Evolutionary conservation across 768 basidiomycete species (phyloP).

Genomic region (Mycena leptocephala): DNA sequence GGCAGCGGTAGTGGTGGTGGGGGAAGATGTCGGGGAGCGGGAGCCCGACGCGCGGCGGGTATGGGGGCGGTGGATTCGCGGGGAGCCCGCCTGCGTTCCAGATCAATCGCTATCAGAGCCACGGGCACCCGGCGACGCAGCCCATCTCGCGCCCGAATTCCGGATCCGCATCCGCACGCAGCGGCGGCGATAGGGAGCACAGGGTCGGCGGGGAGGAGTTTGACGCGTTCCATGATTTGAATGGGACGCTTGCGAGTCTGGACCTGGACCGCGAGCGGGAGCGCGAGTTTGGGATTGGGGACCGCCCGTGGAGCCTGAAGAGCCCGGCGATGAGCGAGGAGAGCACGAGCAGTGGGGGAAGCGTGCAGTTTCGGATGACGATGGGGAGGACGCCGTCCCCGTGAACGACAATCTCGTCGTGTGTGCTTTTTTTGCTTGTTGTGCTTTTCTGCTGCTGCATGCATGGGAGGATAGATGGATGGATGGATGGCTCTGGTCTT

Average conservation of each 20-base stretch:
- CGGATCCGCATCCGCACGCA: too few species aligned
- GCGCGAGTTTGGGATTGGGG: slow-evolving; percentile 48
- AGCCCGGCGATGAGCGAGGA: slow-evolving; percentile 23
- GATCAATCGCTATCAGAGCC: slow-evolving; percentile 58
- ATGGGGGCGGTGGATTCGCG: slow-evolving; percentile 64
- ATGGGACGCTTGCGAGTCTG: slow-evolving; percentile 84
- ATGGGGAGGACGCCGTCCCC: slow-evolving; percentile 32
- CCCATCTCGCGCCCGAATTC: slow-evolving; percentile 71
- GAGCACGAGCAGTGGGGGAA: slow-evolving; percentile 33
- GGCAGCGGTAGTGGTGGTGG: slow-evolving; percentile 23
- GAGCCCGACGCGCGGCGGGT: slow-evolving; percentile 63
- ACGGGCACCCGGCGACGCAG: slow-evolving; percentile 51
- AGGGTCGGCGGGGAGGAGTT: too few species aligned
- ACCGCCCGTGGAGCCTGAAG: slow-evolving; percentile 41
- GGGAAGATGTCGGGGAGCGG: slow-evolving; percentile 47
- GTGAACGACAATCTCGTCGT: background rate
- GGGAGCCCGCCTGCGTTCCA: slow-evolving; percentile 59
- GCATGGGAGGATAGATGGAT: background rate
- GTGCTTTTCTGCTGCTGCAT: slow-evolving; percentile 2
- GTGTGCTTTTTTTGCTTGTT: background rate
- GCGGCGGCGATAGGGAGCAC: too few species aligned
- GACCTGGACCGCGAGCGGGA: slow-evolving; percentile 61
- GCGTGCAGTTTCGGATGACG: slow-evolving; percentile 39
- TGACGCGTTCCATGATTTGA: slow-evolving; percentile 76
- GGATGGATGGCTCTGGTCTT: slow-evolving; percentile 30